phyloP scores from a whole-genome alignment of 148 eudicot genomes.

The Chenopodium berlandieri region DNA sequence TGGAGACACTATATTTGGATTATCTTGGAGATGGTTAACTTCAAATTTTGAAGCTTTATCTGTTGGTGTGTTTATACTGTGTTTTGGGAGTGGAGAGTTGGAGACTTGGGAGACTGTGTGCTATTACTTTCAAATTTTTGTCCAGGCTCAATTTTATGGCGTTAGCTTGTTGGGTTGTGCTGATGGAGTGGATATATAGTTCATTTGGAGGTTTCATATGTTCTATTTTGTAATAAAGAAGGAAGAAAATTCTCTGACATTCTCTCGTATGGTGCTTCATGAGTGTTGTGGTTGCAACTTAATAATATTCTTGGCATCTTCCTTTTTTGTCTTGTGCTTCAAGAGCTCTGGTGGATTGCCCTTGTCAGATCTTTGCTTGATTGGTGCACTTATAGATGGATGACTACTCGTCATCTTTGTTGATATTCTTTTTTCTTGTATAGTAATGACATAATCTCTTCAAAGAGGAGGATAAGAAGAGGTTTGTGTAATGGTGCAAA shows the following conservation, averaged over 20 bases:
- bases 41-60: background rate
- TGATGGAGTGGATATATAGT: background rate
- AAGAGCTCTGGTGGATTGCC: background rate
- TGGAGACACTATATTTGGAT: background rate
- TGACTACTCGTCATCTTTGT: background rate
- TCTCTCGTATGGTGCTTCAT: background rate
- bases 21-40: background rate
- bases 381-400: background rate
- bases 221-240: background rate
- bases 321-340: background rate
- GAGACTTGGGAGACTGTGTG: background rate
- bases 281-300: background rate
- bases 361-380: background rate
- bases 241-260: background rate
- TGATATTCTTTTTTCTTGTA: background rate
- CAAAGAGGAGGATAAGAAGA: background rate
- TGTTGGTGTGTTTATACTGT: background rate
- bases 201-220: background rate
- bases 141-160: background rate
- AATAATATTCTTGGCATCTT: background rate
- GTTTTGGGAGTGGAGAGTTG: background rate
- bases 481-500: background rate
- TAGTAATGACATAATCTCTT: background rate
- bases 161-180: background rate
- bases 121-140: background rate